phyloP scores from a whole-genome alignment of 2,329 filamentous ascomycete species.

The Huntiella decipiens region DNA sequence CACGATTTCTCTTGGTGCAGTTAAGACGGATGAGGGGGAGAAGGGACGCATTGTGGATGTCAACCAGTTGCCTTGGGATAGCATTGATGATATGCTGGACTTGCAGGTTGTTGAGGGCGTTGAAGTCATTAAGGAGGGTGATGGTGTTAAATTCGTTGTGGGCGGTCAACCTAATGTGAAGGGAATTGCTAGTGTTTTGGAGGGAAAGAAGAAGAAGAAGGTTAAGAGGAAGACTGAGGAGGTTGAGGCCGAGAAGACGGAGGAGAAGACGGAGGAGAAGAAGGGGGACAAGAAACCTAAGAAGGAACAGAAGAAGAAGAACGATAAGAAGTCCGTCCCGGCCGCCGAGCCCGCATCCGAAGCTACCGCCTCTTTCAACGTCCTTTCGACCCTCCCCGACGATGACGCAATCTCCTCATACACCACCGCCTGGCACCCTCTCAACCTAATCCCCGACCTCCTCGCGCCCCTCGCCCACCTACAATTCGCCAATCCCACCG shows the following conservation, averaged over 20 bases:
- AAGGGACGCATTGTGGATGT: constrained; percentile 19
- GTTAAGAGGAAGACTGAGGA: constrained; percentile 9
- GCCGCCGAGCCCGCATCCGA: constrained; percentile 11
- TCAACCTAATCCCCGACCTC: constrained; percentile 54
- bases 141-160: constrained; percentile 37
- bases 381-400: constrained; percentile 32
- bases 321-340: constrained; percentile 11
- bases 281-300: constrained; percentile 20
- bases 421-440: constrained; percentile 56
- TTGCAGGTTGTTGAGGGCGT: constrained; percentile 86
- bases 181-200: constrained; percentile 21
- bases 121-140: constrained; percentile 53
- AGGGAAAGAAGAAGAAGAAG: constrained; percentile 45
- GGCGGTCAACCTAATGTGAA: constrained; percentile 12
- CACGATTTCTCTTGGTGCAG: constrained; percentile 12
- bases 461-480: constrained; percentile 60
- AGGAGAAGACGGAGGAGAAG: constrained; percentile 12
- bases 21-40: neutral
- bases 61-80: constrained; percentile 37
- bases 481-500: constrained; percentile 62
- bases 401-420: constrained; percentile 22
- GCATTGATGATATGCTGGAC: constrained; percentile 83
- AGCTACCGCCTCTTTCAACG: constrained; percentile 14
- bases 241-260: constrained; percentile 6
- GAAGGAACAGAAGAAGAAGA: constrained; percentile 19